These are phyloP conservation scores for Coelastrella sp. DNA, from an alignment of 139 green algal species.

Conservation along the genomic window DNA sequence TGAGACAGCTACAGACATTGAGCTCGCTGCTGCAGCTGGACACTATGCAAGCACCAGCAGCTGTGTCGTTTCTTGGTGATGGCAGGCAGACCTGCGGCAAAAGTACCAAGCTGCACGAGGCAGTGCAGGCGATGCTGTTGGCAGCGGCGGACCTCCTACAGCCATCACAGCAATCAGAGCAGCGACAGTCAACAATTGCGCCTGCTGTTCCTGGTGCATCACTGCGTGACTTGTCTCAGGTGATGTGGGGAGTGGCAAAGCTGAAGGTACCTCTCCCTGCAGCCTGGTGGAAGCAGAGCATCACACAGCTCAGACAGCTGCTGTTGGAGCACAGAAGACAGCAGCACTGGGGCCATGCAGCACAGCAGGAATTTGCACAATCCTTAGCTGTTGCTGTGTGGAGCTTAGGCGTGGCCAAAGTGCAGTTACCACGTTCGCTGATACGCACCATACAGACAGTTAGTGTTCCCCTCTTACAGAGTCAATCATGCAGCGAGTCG, in stretches of 20 bases:
- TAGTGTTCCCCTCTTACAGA: constrained; percentile 16
- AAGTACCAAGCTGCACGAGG: neutral
- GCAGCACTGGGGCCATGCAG: no score
- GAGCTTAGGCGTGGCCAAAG: neutral
- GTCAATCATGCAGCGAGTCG: neutral
- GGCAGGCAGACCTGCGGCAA: no score
- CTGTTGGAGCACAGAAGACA: neutral
- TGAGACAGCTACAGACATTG: no score
- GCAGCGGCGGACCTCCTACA: neutral
- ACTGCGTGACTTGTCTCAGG: constrained; percentile 30
- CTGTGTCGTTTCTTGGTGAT: neutral
- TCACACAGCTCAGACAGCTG: constrained; percentile 20
- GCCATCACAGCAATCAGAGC: neutral
- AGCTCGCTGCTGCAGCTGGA: no score
- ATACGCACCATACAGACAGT: neutral
- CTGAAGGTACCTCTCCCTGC: constrained; percentile 35
- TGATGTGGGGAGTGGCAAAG: constrained; percentile 17
- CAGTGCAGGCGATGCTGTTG: constrained; percentile 5
- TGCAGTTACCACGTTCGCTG: neutral
- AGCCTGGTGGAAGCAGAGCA: constrained; percentile 26
- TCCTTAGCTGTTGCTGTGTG: constrained; percentile 8
- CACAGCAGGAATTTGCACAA: neutral
- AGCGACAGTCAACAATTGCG: neutral
- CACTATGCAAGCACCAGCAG: constrained; percentile 20
- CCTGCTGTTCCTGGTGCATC: constrained; percentile 8